These are phyloP conservation scores for Verticillium klebahnii DNA, from an alignment of 2,329 filamentous ascomycete species.

Conservation along the genomic window DNA sequence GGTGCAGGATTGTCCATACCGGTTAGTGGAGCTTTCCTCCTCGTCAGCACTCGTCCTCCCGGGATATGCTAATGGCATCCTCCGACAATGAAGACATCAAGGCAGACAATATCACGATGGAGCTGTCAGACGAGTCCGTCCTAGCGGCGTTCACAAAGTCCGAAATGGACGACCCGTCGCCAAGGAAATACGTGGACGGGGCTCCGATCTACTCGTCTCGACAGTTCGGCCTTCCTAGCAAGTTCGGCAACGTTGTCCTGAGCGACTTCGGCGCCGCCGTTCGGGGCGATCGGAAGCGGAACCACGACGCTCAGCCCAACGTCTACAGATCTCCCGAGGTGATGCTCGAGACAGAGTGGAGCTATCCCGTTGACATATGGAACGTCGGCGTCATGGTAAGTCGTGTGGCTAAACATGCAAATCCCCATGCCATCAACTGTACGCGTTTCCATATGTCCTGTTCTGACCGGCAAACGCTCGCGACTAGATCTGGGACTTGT, in stretches of 20 bases:
- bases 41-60: neutral
- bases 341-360: constrained; percentile 40
- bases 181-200: constrained; percentile 35
- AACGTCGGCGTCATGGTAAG: constrained; percentile 21
- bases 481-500: constrained; percentile 42
- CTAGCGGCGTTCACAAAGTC: constrained; percentile 27
- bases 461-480: neutral
- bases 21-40: constrained; percentile 18
- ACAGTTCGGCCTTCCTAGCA: constrained; percentile 25
- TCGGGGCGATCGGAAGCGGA: constrained; percentile 26
- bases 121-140: constrained; percentile 31
- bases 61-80: neutral
- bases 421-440: neutral
- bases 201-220: constrained; percentile 38
- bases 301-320: constrained; percentile 31
- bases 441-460: neutral
- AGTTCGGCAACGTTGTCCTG: constrained; percentile 29
- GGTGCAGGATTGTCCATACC: constrained; percentile 40
- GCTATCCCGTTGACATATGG: constrained; percentile 46
- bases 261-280: constrained; percentile 47
- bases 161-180: constrained; percentile 33
- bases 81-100: constrained; percentile 24
- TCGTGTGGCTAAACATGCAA: too few relatives aligned
- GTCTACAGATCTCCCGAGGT: constrained; percentile 40
- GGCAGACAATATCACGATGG: constrained; percentile 30